phyloP scores from a whole-genome alignment of 257 asterid genomes.

The Solanum dulcamara region DNA sequence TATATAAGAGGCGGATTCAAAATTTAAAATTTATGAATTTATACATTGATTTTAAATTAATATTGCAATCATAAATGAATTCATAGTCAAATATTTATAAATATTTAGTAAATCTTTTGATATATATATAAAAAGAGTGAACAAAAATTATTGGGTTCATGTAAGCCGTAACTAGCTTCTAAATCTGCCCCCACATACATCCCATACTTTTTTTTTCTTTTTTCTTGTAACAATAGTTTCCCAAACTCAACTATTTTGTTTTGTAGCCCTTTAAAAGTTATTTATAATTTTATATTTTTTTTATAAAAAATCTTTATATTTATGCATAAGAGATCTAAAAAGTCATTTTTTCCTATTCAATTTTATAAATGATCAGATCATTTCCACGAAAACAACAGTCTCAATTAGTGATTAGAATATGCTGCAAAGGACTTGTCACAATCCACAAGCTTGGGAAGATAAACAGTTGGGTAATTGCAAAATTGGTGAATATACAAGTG shows the following conservation, averaged over 20 bases:
- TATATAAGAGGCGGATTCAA: fast-evolving
- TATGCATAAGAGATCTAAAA: not conserved
- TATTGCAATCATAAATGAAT: not conserved
- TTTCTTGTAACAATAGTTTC: not conserved
- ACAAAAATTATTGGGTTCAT: not conserved
- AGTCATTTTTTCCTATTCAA: not conserved
- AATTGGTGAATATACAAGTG: not conserved
- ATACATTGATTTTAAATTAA: not conserved
- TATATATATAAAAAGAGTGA: no score
- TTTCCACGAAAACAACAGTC: not conserved
- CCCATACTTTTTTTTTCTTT: not conserved
- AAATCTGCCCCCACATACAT: not conserved
- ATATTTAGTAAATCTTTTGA: no score
- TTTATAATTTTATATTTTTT: not conserved
- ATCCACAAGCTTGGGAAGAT: not conserved
- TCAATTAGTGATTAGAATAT: not conserved
- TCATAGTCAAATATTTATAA: not conserved
- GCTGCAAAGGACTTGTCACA: not conserved
- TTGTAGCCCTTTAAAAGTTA: not conserved
- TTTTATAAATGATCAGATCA: not conserved
- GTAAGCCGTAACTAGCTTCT: not conserved
- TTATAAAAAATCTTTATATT: not conserved
- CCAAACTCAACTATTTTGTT: not conserved
- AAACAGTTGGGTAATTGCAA: not conserved
- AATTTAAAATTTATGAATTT: not conserved